These are phyloP conservation scores for Avena eriantha DNA, from an alignment of 176 grass and related monocot species.

Conservation along the genomic window DNA sequence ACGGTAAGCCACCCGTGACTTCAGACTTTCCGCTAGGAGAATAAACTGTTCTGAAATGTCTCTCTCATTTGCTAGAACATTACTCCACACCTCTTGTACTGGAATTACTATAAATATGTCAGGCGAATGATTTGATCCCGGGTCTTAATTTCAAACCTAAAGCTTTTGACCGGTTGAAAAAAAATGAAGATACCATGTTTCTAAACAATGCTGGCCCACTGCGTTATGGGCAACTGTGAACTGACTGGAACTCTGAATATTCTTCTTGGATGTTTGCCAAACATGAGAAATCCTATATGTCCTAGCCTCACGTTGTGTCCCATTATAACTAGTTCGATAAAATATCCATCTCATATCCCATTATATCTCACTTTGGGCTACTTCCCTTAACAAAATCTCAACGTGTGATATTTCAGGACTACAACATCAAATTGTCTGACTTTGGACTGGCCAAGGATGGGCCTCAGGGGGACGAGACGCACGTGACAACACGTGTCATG, in stretches of 20 bases:
- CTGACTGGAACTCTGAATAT: slow-evolving; percentile 14
- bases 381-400: background rate
- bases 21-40: background rate
- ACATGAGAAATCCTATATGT: background rate
- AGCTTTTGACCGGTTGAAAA: slow-evolving; percentile 38
- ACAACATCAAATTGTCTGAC: background rate
- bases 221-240: slow-evolving; percentile 7
- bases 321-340: background rate
- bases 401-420: background rate
- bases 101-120: background rate
- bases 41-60: too few relatives aligned
- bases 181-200: too few relatives aligned
- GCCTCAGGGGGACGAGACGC: background rate
- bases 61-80: background rate
- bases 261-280: background rate
- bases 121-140: background rate
- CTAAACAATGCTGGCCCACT: slow-evolving; percentile 5
- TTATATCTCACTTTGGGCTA: background rate
- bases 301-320: too few relatives aligned
- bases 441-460: background rate
- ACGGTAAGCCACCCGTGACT: background rate
- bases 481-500: background rate
- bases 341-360: background rate
- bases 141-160: background rate
- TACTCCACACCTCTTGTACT: background rate